Evolutionary conservation across 176 grass and related monocot species (phyloP).

Genomic region (Lolium perenne): DNA sequence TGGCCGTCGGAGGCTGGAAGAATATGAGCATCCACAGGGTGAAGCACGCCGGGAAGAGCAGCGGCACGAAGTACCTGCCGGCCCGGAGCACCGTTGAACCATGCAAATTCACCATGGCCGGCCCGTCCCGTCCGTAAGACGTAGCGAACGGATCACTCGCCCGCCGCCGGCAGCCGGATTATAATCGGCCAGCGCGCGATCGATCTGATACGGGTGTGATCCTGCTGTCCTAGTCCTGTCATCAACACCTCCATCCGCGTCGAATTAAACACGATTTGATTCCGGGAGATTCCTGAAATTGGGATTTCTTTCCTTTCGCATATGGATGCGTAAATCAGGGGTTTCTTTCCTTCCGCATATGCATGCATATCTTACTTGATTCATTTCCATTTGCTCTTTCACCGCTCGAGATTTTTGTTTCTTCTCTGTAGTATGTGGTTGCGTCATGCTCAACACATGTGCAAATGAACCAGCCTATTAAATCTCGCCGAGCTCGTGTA

Average conservation of each 20-base stretch:
- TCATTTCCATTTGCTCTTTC: background rate
- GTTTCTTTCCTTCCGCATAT: background rate
- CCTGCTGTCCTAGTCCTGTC: background rate
- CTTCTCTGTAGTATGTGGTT: background rate
- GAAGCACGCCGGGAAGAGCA: constrained; percentile 41
- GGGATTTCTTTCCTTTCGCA: background rate
- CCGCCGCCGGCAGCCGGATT: background rate
- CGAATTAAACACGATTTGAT: background rate
- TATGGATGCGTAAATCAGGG: background rate
- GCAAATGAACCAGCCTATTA: background rate
- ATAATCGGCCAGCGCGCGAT: constrained; percentile 24
- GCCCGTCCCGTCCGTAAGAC: background rate
- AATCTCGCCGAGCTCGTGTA: background rate
- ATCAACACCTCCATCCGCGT: constrained; percentile 15
- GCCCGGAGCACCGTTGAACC: constrained; percentile 27
- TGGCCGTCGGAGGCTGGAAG: constrained; percentile 16
- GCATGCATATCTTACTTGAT: background rate
- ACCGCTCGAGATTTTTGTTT: background rate
- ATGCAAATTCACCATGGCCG: constrained; percentile 30
- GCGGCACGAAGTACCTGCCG: constrained; percentile 38
- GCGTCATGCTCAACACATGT: background rate
- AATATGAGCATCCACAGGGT: constrained; percentile 41
- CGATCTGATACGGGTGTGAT: constrained; percentile 11
- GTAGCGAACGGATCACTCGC: background rate
- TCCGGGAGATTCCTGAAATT: background rate